Percentiles rank a stretch among this genome's conserved stretches.
Evolutionary conservation across 164 flowering plant genomes (phyloP).

Genomic region (Umbellularia californica): DNA sequence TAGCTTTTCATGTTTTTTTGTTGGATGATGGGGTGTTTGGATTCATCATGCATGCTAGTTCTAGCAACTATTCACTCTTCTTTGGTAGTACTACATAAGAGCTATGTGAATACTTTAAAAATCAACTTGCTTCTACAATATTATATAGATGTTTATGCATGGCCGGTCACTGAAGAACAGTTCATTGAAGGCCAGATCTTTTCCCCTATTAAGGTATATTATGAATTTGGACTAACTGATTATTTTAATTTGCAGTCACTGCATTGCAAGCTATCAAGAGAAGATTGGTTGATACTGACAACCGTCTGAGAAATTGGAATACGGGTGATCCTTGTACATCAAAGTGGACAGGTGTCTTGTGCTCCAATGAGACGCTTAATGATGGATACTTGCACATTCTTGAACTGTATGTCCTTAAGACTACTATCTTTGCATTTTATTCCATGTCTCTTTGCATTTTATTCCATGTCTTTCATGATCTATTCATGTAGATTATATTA

Average conservation of each 20-base stretch:
- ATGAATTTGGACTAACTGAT: neutral
- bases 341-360: constrained; percentile 76
- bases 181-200: neutral
- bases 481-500: no score
- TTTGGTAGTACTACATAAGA: neutral
- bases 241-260: constrained; percentile 36
- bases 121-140: neutral
- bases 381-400: constrained; percentile 71
- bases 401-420: constrained; percentile 49
- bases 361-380: constrained; percentile 42
- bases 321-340: constrained; percentile 73
- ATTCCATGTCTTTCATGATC: no score
- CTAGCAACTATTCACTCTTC: neutral
- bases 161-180: neutral
- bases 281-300: constrained; percentile 48
- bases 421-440: neutral
- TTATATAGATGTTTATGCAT: no score
- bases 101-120: neutral
- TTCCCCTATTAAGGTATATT: neutral
- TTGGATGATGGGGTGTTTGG: neutral
- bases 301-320: constrained; percentile 50
- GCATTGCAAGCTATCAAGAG: constrained; percentile 48
- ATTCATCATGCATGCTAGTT: neutral
- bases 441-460: neutral
- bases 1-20: neutral